phyloP scores from a whole-genome alignment of 495 filamentous ascomycete genomes.

The Talaromyces ruber region DNA sequence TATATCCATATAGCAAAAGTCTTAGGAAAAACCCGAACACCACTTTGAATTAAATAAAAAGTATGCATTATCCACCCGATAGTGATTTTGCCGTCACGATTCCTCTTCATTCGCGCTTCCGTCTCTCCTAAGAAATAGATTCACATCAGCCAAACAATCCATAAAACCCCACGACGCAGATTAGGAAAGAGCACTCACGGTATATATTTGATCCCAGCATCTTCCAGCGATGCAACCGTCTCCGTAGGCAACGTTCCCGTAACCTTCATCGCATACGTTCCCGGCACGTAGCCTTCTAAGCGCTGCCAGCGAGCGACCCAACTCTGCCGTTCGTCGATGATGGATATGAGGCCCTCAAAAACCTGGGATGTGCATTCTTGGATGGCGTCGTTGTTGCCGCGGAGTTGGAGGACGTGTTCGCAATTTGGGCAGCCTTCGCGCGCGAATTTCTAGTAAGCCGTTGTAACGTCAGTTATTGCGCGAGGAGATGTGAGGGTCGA shows the following conservation, averaged over 20 bases:
- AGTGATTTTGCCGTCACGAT: neutral
- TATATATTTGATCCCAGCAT: constrained; percentile 62
- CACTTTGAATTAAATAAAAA: neutral
- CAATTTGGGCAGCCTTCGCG: constrained; percentile 92
- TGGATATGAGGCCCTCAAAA: constrained; percentile 79
- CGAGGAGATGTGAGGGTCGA: neutral
- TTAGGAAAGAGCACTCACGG: constrained; percentile 32
- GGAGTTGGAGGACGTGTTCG: constrained; percentile 78
- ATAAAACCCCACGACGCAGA: neutral
- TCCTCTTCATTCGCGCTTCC: constrained; percentile 45
- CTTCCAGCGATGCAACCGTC: constrained; percentile 54
- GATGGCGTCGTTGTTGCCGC: constrained; percentile 67
- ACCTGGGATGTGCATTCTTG: constrained; percentile 91
- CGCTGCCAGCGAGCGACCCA: constrained; percentile 96
- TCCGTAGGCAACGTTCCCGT: constrained; percentile 64
- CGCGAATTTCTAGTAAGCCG: constrained; percentile 59
- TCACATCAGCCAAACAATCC: neutral
- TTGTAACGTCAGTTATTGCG: neutral
- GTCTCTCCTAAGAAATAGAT: constrained; percentile 30
- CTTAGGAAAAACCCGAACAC: neutral
- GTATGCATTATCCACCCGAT: neutral
- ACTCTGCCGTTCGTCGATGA: constrained; percentile 66
- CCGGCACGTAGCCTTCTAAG: constrained; percentile 75
- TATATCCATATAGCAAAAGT: neutral
- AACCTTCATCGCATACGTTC: constrained; percentile 91